These are phyloP conservation scores for Amphibolis antarctica DNA, from an alignment of 106 monocot species.

Conservation along the genomic window DNA sequence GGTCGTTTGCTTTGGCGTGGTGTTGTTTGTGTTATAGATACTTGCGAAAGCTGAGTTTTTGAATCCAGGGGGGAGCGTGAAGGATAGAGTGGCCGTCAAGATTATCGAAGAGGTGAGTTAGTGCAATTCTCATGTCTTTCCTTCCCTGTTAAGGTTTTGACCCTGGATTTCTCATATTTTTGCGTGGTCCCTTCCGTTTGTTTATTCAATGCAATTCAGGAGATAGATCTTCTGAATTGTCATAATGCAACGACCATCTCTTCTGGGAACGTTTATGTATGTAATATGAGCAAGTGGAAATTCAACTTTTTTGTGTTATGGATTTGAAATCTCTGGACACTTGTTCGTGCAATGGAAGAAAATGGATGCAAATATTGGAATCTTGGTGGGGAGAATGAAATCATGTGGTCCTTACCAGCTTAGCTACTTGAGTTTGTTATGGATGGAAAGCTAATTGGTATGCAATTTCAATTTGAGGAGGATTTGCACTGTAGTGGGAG, in stretches of 20 bases:
- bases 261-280: not conserved
- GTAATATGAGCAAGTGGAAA: not conserved
- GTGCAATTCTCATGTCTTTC: not conserved
- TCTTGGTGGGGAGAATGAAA: too few species aligned
- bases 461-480: too few species aligned
- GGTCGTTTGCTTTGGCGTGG: not conserved
- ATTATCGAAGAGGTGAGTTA: conserved; percentile 96
- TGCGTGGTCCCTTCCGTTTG: too few species aligned
- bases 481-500: too few species aligned
- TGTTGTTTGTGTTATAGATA: conserved; percentile 41
- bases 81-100: conserved; percentile 84
- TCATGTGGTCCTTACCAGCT: too few species aligned
- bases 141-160: not conserved
- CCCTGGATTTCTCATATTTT: not conserved
- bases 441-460: too few species aligned
- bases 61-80: conserved; percentile 93
- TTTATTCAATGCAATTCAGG: too few species aligned
- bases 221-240: not conserved
- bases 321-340: too few species aligned
- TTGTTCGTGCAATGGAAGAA: too few species aligned
- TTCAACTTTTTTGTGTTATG: too few species aligned
- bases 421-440: too few species aligned
- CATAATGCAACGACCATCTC: not conserved
- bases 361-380: too few species aligned
- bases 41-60: conserved; percentile 94